phyloP scores from a whole-genome alignment of 345 rosid species.

The Carallia brachiata region DNA sequence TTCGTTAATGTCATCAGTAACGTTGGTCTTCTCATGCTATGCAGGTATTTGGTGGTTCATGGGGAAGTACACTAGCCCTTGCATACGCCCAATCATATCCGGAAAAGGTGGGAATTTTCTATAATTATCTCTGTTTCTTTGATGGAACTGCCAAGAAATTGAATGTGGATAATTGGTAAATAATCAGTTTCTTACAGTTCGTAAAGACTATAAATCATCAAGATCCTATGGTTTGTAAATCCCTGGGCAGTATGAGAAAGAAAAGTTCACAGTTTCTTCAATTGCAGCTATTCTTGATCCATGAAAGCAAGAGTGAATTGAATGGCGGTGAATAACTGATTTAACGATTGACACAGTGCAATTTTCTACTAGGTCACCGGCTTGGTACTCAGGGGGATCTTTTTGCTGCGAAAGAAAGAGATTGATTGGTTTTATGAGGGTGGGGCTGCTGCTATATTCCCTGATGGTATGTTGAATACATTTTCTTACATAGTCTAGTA shows the following conservation, averaged over 20 bases:
- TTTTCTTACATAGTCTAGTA: constrained; percentile 4
- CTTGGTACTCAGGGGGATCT: constrained; percentile 85
- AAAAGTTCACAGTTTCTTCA: too few species aligned
- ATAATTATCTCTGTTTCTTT: constrained; percentile 10
- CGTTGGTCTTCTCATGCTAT: neutral
- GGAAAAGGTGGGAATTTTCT: constrained; percentile 52
- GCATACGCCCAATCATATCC: constrained; percentile 86
- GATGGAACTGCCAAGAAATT: constrained; percentile 2
- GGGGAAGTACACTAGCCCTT: constrained; percentile 97
- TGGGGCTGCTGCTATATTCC: constrained; percentile 91
- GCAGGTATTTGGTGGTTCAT: constrained; percentile 95
- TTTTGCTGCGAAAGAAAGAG: constrained; percentile 89
- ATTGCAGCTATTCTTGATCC: too few species aligned
- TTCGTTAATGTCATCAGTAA: constrained; percentile 2
- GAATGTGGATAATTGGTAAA: neutral
- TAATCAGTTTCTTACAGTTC: neutral
- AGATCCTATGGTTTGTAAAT: too few species aligned
- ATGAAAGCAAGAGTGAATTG: too few species aligned
- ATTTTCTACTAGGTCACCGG: constrained; percentile 67
- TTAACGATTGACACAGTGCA: neutral
- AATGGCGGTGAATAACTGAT: neutral
- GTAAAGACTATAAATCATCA: too few species aligned
- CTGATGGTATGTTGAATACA: constrained; percentile 65
- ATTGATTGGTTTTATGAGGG: constrained; percentile 97
- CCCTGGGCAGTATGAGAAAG: too few species aligned